Percentiles rank a stretch among this genome's conserved stretches.
Conservation (phyloP, 495 filamentous ascomycete genomes). For the Rhizodiscina lignyota region DNA sequence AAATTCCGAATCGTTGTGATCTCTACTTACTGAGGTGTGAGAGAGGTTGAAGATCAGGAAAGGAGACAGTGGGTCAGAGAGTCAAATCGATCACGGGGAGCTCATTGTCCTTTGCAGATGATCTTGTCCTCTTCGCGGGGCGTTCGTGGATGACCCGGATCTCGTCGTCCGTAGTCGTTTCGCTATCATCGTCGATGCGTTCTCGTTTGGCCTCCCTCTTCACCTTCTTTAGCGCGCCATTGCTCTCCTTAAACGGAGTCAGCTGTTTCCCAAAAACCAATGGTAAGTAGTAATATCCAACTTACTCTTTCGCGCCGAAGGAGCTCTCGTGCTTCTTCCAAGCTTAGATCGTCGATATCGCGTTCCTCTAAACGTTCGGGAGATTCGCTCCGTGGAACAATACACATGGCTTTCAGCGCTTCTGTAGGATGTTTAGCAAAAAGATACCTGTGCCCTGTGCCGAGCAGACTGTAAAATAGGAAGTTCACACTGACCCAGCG, state of each 20-base stretch:
- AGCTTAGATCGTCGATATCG: constrained; percentile 3
- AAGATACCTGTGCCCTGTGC: no score
- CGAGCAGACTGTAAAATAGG: no score
- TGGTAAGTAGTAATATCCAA: not conserved
- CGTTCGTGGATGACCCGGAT: constrained; percentile 4
- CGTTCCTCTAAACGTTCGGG: constrained; percentile 6
- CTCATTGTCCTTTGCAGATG: no score
- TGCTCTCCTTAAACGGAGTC: not conserved
- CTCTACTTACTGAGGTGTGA: no score
- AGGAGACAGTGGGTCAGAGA: no score
- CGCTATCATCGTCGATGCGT: not conserved
- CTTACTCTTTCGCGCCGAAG: constrained; percentile 6
- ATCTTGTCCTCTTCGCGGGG: constrained; percentile 1
- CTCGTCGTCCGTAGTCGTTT: constrained; percentile 2
- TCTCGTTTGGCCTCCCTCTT: constrained; percentile 6
- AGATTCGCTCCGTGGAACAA: constrained; percentile 6
- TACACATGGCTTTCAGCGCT: constrained; percentile 4
- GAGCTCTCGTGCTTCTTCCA: constrained; percentile 7
- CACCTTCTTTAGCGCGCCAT: constrained; percentile 1
- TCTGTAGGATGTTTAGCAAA: no score
- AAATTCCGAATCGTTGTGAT: no score
- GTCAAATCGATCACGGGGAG: no score
- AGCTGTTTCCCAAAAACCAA: not conserved
- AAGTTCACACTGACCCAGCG: constrained; percentile 3
- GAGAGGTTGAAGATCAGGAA: no score